phyloP scores from a whole-genome alignment of 2,329 filamentous ascomycete genomes.

The Paecilomyces dactylethromorphus region DNA sequence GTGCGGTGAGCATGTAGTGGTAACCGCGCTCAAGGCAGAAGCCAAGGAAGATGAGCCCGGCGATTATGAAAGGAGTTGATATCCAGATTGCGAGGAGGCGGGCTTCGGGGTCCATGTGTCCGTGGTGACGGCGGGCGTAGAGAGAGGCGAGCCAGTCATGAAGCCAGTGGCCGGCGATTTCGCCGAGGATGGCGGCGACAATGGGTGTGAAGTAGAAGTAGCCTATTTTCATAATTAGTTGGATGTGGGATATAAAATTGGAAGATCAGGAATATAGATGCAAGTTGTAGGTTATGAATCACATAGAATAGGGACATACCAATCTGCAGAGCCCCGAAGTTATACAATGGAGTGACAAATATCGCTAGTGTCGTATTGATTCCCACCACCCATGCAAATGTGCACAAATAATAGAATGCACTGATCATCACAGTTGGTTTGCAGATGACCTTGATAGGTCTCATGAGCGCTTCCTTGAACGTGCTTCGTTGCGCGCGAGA shows the following conservation, averaged over 20 bases:
- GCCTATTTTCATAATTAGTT: constrained; percentile 15
- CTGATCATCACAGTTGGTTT: constrained; percentile 33
- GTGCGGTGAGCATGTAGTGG: constrained; percentile 47
- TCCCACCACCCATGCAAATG: constrained; percentile 39
- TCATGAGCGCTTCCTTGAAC: constrained; percentile 27
- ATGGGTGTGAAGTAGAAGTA: constrained; percentile 55
- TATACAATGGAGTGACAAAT: constrained; percentile 45
- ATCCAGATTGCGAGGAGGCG: constrained; percentile 46
- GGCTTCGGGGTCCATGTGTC: constrained; percentile 52
- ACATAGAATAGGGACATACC: constrained; percentile 25
- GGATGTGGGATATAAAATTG: neutral
- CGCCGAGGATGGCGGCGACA: constrained; percentile 48
- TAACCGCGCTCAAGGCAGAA: constrained; percentile 45
- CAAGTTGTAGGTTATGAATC: neutral
- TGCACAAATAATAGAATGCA: constrained; percentile 33
- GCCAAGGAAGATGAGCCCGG: constrained; percentile 48
- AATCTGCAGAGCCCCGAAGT: constrained; percentile 45
- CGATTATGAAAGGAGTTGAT: constrained; percentile 43
- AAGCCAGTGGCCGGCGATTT: constrained; percentile 50
- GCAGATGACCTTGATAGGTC: constrained; percentile 28
- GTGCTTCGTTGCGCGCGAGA: constrained; percentile 22
- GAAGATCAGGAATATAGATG: too few species aligned
- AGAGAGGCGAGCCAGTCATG: constrained; percentile 45
- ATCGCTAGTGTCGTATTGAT: constrained; percentile 53
- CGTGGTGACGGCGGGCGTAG: constrained; percentile 42